A percentile compares a stretch with the other conserved stretches of the same genome.
phyloP scores from a whole-genome alignment of 1,284 basidiomycete genomes.

The Apiotrichum mycotoxinovorans region DNA sequence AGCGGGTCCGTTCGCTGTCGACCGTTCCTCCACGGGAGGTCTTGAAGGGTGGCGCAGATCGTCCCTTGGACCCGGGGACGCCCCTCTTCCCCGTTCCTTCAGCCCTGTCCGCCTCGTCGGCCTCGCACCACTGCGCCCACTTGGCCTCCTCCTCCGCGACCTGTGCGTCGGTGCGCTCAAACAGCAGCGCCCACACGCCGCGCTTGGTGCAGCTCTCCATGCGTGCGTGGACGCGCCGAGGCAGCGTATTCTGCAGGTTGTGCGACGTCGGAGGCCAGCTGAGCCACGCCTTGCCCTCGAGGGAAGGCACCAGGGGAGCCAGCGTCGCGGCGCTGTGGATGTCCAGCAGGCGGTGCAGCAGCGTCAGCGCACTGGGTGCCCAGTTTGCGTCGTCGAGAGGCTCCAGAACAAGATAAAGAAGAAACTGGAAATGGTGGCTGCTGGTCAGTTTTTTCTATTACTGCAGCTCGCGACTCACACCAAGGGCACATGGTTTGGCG shows the following conservation, averaged over 20 bases:
- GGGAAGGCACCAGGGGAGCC: neutral
- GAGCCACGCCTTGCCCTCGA: neutral
- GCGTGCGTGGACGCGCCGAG: slow-evolving; percentile 11
- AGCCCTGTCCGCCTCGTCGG: neutral
- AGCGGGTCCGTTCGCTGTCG: too few species aligned
- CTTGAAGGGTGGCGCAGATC: too few species aligned
- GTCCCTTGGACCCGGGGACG: too few species aligned
- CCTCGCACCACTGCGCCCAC: slow-evolving; percentile 2
- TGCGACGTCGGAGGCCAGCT: neutral
- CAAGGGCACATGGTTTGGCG: neutral
- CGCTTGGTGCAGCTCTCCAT: slow-evolving; percentile 16
- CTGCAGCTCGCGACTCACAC: neutral
- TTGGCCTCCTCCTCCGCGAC: slow-evolving; percentile 20
- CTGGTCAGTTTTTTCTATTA: neutral
- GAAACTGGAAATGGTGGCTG: slow-evolving; percentile 34
- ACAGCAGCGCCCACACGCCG: slow-evolving; percentile 33
- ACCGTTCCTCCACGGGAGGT: too few species aligned
- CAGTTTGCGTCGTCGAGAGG: neutral
- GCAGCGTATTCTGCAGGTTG: neutral
- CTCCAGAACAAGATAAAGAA: slow-evolving; percentile 26
- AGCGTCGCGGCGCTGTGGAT: slow-evolving; percentile 15
- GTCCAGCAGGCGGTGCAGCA: slow-evolving; percentile 23
- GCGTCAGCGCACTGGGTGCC: slow-evolving; percentile 13
- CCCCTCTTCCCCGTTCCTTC: too few species aligned
- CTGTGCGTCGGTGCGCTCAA: slow-evolving; percentile 7